Percentiles rank a stretch among this genome's conserved stretches.
These are phyloP conservation scores for Xylaria telfairii DNA, from an alignment of 495 filamentous ascomycete species.

Conservation along the genomic window DNA sequence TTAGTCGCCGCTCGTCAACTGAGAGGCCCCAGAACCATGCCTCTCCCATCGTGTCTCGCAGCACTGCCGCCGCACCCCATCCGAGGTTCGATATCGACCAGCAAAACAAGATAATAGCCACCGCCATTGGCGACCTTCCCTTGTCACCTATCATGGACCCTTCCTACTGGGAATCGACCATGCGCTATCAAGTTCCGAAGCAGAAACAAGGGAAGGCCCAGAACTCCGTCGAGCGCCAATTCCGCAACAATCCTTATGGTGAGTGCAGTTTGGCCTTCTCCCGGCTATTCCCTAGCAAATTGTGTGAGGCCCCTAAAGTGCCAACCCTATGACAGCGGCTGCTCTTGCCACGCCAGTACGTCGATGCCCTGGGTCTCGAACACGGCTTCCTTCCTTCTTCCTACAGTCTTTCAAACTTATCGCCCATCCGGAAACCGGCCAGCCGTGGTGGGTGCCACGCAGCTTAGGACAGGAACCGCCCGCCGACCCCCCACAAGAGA, in stretches of 20 bases:
- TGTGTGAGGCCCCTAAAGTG: conserved; percentile 18
- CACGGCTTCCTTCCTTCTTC: conserved; percentile 66
- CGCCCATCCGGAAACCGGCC: conserved; percentile 59
- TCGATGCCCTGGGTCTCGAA: conserved; percentile 62
- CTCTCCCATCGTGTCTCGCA: conserved; percentile 21
- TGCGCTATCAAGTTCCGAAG: conserved; percentile 39
- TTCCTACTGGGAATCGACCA: conserved; percentile 44
- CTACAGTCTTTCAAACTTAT: conserved; percentile 67
- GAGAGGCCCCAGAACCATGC: conserved; percentile 15
- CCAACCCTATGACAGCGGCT: conserved; percentile 47
- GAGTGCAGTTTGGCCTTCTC: conserved; percentile 33
- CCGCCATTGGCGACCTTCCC: conserved; percentile 48
- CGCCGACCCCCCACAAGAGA: background rate
- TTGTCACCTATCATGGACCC: conserved; percentile 61
- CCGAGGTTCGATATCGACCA: conserved; percentile 38
- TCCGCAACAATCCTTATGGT: conserved; percentile 68
- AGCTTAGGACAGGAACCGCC: conserved; percentile 47
- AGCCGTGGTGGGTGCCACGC: conserved; percentile 66
- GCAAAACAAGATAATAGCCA: conserved; percentile 45
- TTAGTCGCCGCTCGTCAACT: conserved; percentile 13
- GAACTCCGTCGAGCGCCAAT: conserved; percentile 53
- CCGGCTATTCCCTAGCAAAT: conserved; percentile 17
- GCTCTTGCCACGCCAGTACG: conserved; percentile 72
- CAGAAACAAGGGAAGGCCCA: conserved; percentile 42
- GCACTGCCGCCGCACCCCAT: background rate